Evolutionary conservation across 2,329 filamentous ascomycete species (phyloP).

Genomic region (Epichloe glyceriae): DNA sequence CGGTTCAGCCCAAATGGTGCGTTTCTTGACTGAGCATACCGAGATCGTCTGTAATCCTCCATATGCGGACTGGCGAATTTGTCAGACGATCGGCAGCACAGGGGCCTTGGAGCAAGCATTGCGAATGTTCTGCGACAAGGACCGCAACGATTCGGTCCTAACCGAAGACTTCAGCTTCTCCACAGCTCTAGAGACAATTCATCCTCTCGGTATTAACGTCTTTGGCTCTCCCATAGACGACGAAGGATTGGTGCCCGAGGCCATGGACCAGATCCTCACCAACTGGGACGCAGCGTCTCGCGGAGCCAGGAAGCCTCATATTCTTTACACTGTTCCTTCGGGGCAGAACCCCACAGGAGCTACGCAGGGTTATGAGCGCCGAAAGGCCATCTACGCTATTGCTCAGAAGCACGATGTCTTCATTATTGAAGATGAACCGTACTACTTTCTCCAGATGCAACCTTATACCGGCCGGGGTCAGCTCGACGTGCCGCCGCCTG

Average conservation of each 20-base stretch:
- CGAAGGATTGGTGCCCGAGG: constrained; percentile 38
- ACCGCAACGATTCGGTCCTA: constrained; percentile 62
- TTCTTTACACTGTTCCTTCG: constrained; percentile 52
- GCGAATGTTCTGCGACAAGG: constrained; percentile 61
- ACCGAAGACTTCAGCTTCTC: constrained; percentile 90
- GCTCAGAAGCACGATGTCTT: constrained; percentile 74
- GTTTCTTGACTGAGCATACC: constrained; percentile 89
- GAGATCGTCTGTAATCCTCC: constrained; percentile 79
- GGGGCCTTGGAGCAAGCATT: constrained; percentile 72
- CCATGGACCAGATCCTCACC: constrained; percentile 37
- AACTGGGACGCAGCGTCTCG: constrained; percentile 34
- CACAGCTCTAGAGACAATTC: constrained; percentile 48
- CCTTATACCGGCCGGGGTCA: constrained; percentile 48
- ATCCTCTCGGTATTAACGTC: constrained; percentile 37
- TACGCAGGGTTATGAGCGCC: constrained; percentile 56
- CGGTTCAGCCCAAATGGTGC: constrained; percentile 74
- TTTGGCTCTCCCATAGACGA: constrained; percentile 39
- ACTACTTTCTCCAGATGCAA: constrained; percentile 87
- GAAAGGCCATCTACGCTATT: constrained; percentile 61
- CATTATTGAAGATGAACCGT: constrained; percentile 88
- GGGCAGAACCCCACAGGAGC: constrained; percentile 88
- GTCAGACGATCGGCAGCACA: constrained; percentile 75
- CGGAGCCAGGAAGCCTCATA: constrained; percentile 36
- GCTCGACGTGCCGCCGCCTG: constrained; percentile 40
- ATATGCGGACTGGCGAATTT: constrained; percentile 82